Evolutionary conservation across 805 yeast species (phyloP).

Genomic region (Wickerhamiella allomyrinae): DNA sequence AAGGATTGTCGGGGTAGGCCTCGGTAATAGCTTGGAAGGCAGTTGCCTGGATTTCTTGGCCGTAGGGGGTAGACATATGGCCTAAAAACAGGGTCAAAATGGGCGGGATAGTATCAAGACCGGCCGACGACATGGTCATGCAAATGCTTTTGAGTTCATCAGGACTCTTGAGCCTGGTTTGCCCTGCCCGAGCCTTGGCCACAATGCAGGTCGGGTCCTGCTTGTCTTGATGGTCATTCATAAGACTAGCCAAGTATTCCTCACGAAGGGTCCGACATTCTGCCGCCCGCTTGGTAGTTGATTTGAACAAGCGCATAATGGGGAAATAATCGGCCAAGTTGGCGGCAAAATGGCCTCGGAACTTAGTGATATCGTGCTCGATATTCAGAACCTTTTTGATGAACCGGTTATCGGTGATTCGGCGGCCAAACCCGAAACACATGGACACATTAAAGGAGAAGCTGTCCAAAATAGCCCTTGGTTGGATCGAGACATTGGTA

Average conservation of each 20-base stretch:
- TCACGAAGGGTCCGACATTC: conserved; percentile 18
- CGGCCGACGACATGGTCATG: conserved; percentile 60
- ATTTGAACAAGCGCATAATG: conserved; percentile 17
- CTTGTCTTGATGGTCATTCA: conserved; percentile 16
- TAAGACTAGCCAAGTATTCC: conserved; percentile 16
- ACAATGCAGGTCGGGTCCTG: conserved; percentile 14
- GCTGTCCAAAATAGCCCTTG: not conserved
- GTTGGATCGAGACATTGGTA: not conserved
- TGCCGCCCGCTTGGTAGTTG: conserved; percentile 14
- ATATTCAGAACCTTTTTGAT: not conserved
- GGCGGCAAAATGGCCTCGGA: conserved; percentile 1
- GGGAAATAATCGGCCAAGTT: conserved; percentile 26
- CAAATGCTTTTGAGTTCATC: conserved; percentile 41
- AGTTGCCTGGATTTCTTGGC: conserved; percentile 26
- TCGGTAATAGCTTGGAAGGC: conserved; percentile 31
- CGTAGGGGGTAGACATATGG: conserved; percentile 31
- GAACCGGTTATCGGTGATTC: not conserved
- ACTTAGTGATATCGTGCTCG: conserved; percentile 2
- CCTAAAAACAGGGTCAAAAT: conserved; percentile 44
- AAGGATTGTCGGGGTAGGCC: conserved; percentile 14
- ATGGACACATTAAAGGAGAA: conserved; percentile 1
- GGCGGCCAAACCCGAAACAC: not conserved
- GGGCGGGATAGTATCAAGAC: conserved; percentile 52
- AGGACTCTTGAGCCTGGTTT: conserved; percentile 4
- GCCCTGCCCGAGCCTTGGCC: conserved; percentile 18